Conservation (phyloP, 176 grass and related monocot genomes). For the Stipa capillata region DNA sequence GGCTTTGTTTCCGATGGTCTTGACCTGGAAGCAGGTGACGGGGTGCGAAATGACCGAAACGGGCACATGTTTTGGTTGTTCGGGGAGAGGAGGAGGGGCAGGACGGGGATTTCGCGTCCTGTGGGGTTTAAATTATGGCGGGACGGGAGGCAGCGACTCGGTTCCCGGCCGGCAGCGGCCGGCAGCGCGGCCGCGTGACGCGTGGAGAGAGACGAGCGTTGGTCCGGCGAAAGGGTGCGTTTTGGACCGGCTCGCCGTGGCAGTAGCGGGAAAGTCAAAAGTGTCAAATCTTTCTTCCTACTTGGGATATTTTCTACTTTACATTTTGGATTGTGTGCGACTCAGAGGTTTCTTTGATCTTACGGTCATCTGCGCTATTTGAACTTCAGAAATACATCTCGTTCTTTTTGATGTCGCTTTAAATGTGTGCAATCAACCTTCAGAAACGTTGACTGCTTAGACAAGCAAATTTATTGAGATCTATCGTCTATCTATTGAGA, state of each 20-base stretch:
- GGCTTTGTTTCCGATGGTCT: background rate
- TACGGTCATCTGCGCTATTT: too few species aligned
- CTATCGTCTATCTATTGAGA: too few species aligned
- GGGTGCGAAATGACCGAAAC: background rate
- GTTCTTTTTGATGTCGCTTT: too few species aligned
- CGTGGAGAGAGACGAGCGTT: conserved; percentile 12
- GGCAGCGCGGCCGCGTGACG: conserved; percentile 15
- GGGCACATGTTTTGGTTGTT: background rate
- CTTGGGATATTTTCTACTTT: background rate
- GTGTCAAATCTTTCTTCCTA: conserved; percentile 7
- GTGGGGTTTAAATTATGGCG: conserved; percentile 35
- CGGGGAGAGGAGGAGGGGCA: background rate
- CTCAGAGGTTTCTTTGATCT: background rate
- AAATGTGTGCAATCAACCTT: too few species aligned
- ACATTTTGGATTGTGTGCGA: background rate
- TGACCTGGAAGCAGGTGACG: background rate
- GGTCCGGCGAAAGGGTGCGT: background rate
- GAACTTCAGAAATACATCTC: too few species aligned
- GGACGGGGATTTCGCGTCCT: background rate
- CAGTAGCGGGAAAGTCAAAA: background rate
- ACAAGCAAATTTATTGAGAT: too few species aligned
- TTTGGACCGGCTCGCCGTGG: background rate
- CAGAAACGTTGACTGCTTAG: too few species aligned
- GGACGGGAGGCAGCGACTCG: background rate
- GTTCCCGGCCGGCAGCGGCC: conserved; percentile 30